phyloP scores from a whole-genome alignment of 495 filamentous ascomycete species.

The Aspergillus affinis region DNA sequence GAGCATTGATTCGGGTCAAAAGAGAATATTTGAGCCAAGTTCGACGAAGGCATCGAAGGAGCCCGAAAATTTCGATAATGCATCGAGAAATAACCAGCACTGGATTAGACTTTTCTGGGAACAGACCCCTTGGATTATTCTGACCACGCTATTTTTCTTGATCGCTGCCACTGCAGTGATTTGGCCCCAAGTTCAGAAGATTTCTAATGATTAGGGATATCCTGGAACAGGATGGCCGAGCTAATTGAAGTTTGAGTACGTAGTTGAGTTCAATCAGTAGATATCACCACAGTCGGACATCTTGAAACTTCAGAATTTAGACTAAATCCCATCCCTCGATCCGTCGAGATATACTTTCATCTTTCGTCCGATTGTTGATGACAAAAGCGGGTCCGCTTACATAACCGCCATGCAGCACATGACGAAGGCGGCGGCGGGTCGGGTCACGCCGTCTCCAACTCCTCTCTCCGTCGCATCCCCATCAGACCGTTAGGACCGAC shows the following conservation, averaged over 20 bases:
- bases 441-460: background rate
- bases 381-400: slow-evolving; percentile 7
- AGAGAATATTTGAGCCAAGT: background rate
- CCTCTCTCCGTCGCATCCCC: slow-evolving; percentile 9
- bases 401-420: slow-evolving; percentile 16
- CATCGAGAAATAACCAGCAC: background rate
- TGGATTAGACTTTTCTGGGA: background rate
- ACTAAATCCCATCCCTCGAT: too few species aligned
- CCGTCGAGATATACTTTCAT: too few species aligned
- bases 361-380: background rate
- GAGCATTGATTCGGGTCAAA: too few species aligned
- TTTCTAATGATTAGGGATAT: background rate
- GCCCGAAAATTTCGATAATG: background rate
- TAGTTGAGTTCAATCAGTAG: too few species aligned
- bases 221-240: too few species aligned
- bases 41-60: background rate
- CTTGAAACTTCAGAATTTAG: too few species aligned
- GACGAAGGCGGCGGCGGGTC: slow-evolving; percentile 19
- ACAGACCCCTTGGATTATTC: background rate
- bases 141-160: background rate
- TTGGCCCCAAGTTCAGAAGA: background rate
- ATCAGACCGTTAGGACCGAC: background rate
- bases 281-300: too few species aligned
- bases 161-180: background rate
- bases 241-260: too few species aligned